These are phyloP conservation scores for Cercospora nicotianae DNA, from an alignment of 2,329 filamentous ascomycete species.

Conservation along the genomic window DNA sequence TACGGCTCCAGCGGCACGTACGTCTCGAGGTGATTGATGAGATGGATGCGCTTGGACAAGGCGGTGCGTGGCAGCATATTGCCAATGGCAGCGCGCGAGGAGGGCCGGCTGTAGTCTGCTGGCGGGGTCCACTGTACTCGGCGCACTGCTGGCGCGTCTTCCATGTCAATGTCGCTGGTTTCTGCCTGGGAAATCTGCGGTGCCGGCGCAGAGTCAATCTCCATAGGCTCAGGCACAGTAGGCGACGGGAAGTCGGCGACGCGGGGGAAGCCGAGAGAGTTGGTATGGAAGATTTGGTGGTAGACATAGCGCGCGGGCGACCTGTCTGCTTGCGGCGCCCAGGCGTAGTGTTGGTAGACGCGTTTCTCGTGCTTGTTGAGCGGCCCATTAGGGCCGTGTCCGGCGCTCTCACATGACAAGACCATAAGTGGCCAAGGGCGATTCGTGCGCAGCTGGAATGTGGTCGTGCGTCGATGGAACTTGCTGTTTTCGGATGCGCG, in stretches of 20 bases:
- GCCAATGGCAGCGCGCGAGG: background rate
- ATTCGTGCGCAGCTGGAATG: background rate
- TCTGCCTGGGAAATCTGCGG: background rate
- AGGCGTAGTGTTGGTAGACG: constrained; percentile 5
- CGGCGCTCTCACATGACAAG: constrained; percentile 4
- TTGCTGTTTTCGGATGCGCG: background rate
- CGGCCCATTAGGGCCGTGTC: background rate
- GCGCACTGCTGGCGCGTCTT: constrained; percentile 6
- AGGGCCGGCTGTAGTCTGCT: constrained; percentile 8
- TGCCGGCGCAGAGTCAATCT: constrained; percentile 3
- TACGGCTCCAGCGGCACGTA: constrained; percentile 13
- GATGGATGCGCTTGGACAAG: constrained; percentile 12
- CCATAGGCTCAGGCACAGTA: constrained; percentile 5
- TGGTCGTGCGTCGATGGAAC: background rate
- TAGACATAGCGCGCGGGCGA: constrained; percentile 8
- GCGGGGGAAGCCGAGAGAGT: background rate
- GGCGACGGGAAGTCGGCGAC: constrained; percentile 2
- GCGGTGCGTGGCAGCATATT: constrained; percentile 1
- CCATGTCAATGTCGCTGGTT: constrained; percentile 9
- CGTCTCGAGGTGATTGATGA: constrained; percentile 13
- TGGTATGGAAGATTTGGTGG: constrained; percentile 3
- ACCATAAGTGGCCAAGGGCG: constrained; percentile 1
- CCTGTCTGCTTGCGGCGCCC: background rate
- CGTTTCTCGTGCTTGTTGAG: background rate
- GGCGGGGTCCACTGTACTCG: constrained; percentile 13